Base-by-base conservation (phyloP, 495 filamentous ascomycete genomes). In the Astrothelium macrocarpum region DNA sequence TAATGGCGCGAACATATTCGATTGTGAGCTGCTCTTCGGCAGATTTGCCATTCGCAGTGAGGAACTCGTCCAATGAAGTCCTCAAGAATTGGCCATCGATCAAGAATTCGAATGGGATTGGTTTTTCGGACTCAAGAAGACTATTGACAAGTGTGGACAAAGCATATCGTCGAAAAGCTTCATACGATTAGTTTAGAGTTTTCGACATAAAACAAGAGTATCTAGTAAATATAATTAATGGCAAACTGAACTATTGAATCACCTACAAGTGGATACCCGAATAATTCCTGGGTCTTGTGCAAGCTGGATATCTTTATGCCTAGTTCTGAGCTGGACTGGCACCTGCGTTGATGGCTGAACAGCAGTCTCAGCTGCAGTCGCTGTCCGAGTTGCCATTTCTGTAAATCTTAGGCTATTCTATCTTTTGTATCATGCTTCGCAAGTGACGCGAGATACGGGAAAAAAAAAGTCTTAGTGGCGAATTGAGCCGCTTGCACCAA, bases 31-130 rank as follows among this genome's bases (percentile, higher is more conserved):
- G 90, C 10, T 86, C 87, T 77, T 98, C 94, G 32, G 90, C 80
- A 45, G 90, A 95, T 63, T 96, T 85, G 46, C 92, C 94, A 76
- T 94, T 87, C 66, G 82, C 77, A 26, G 84, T 86, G 59, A 98
- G 84, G 76, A 94, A 96, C 69, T 95, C 86, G 70, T 96, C 90
- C 66, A 98, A 82, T 34, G 87, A 90, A 29, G 90, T 88, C 45
- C 90, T 87, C 29, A 98, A 83, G 75, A 95, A 95, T 66, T 86
- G 84, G 69, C 95, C 94, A 70, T 92, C 90, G 75, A 95, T 84
- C 65, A 98, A 82, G 80, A 98, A 97, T 74, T 98, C 95, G 77
- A 98, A 90, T 31, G 94, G 94, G 42, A 96, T 84, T 16, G 93
- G 88, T 49, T 86, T 82, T 46, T 86, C 78, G 34, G 85, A 89